These are phyloP conservation scores for Pseudogymnoascus verrucosus DNA, from an alignment of 2,329 filamentous ascomycete species.

Conservation along the genomic window DNA sequence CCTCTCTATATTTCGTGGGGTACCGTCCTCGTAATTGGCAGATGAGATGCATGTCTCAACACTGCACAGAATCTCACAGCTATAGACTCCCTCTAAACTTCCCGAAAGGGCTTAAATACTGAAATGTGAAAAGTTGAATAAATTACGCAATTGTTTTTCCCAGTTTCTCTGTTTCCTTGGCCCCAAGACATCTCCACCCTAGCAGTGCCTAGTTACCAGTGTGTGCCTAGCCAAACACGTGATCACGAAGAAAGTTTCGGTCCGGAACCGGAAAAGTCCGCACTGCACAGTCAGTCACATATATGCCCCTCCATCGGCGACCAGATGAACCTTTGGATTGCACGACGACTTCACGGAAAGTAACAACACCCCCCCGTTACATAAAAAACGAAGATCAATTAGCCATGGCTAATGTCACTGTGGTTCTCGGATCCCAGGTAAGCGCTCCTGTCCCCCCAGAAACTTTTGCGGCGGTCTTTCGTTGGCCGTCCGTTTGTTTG, in stretches of 20 bases:
- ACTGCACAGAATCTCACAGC: neutral
- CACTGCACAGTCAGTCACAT: neutral
- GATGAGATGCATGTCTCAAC: neutral
- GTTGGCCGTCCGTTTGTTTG: neutral
- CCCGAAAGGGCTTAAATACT: neutral
- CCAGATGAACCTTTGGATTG: constrained; percentile 1
- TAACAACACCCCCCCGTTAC: constrained; percentile 5
- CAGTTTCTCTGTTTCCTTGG: neutral
- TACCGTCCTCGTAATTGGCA: neutral
- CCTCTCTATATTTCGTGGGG: neutral
- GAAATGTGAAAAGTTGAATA: neutral
- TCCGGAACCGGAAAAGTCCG: constrained; percentile 4
- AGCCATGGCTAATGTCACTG: constrained; percentile 9
- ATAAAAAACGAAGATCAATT: constrained; percentile 10
- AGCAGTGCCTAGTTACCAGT: neutral
- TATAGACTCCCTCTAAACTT: neutral
- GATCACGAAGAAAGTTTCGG: neutral
- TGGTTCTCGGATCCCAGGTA: constrained; percentile 9
- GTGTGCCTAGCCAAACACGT: neutral
- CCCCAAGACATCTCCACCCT: neutral
- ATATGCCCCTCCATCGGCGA: constrained; percentile 7
- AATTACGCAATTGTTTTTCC: neutral
- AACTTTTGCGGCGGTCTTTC: neutral
- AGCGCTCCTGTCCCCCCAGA: neutral
- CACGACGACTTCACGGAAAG: constrained; percentile 9